These are phyloP conservation scores for Sabuloglossum arenarium DNA, from an alignment of 495 filamentous ascomycete species.

Conservation along the genomic window DNA sequence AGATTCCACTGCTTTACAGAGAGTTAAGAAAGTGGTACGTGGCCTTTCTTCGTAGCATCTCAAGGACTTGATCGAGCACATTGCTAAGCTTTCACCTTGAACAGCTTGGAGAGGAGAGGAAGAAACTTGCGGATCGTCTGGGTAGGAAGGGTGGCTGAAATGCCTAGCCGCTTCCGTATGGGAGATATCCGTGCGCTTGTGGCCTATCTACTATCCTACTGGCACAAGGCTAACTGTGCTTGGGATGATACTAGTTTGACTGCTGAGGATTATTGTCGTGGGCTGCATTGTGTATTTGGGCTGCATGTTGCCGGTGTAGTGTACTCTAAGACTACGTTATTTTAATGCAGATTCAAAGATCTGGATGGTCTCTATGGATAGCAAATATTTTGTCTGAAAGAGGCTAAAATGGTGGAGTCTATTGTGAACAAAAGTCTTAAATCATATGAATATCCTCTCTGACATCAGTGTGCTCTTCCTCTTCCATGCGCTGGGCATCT, in stretches of 20 bases:
- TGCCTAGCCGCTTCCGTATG: background rate
- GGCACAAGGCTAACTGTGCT: background rate
- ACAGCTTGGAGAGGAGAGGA: slow-evolving; percentile 8
- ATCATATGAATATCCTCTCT: background rate
- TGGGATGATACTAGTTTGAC: background rate
- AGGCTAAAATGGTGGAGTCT: background rate
- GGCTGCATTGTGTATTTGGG: background rate
- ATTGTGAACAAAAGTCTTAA: background rate
- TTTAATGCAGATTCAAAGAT: background rate
- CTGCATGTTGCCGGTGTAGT: background rate
- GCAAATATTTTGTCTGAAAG: background rate
- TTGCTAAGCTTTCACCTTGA: background rate
- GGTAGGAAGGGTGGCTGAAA: slow-evolving; percentile 4
- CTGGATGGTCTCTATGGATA: background rate
- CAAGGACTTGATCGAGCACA: background rate
- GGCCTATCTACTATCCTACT: background rate
- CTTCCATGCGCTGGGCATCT: too few species aligned
- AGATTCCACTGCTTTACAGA: background rate
- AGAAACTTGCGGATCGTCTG: slow-evolving; percentile 4
- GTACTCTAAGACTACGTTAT: background rate
- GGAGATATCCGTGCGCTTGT: background rate
- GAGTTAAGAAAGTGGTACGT: slow-evolving; percentile 6
- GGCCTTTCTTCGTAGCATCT: background rate
- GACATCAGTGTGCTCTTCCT: background rate
- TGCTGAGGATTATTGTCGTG: background rate